phyloP scores from a whole-genome alignment of 2,329 filamentous ascomycete species.

The Cytospora leucostoma region DNA sequence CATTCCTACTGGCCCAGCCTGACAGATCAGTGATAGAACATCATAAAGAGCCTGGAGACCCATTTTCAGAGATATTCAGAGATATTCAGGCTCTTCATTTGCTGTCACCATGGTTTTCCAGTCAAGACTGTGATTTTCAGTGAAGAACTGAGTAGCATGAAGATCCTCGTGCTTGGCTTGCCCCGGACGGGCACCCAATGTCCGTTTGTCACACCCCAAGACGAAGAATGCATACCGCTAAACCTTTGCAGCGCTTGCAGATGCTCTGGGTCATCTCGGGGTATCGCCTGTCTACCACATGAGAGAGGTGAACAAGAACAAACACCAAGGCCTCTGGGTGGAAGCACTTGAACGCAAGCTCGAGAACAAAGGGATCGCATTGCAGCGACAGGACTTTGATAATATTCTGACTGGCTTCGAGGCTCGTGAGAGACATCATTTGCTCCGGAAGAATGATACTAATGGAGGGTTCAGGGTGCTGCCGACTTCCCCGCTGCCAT shows the following conservation, averaged over 20 bases:
- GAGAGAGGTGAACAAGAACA: constrained; percentile 37
- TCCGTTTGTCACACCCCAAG: constrained; percentile 24
- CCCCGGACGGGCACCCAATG: constrained; percentile 39
- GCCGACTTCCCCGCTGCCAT: constrained; percentile 38
- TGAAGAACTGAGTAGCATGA: constrained; percentile 29
- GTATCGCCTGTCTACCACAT: constrained; percentile 40
- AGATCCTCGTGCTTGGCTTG: constrained; percentile 39
- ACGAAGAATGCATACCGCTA: constrained; percentile 2
- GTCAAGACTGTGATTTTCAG: not conserved
- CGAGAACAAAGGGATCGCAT: constrained; percentile 24
- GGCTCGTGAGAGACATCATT: constrained; percentile 9
- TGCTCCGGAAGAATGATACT: not conserved
- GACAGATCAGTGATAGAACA: too few species aligned
- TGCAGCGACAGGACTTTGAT: constrained; percentile 37
- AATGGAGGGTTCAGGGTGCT: constrained; percentile 26
- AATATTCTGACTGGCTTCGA: constrained; percentile 38
- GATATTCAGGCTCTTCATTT: too few species aligned
- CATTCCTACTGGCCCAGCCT: too few species aligned
- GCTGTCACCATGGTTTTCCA: not conserved
- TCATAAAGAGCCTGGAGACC: too few species aligned
- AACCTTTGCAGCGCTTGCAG: constrained; percentile 32
- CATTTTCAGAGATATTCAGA: too few species aligned
- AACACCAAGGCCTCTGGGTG: constrained; percentile 39
- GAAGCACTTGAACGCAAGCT: constrained; percentile 40
- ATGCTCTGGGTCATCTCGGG: constrained; percentile 36